A percentile compares a stretch with the other conserved stretches of the same genome.
Conservation (phyloP, 2,329 filamentous ascomycete genomes). For the Trichoderma sp. region DNA sequence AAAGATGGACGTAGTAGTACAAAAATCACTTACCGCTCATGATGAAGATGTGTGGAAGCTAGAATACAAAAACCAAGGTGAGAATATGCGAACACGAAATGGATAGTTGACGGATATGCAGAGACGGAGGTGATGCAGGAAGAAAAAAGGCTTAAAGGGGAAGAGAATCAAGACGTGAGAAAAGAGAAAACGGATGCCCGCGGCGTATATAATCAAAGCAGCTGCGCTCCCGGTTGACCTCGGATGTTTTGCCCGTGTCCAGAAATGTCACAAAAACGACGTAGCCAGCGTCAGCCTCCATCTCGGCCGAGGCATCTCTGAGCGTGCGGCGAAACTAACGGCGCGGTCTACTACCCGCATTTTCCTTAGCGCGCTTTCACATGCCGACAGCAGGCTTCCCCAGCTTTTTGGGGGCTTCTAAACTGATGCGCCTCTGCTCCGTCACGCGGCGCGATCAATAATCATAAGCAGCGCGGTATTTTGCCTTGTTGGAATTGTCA, state of each 20-base stretch:
- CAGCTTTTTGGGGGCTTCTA: conserved; percentile 7
- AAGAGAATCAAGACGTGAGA: not conserved
- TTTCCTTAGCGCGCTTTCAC: conserved; percentile 26
- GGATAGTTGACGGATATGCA: not conserved
- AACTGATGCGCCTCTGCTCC: not conserved
- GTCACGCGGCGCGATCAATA: not conserved
- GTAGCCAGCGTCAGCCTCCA: conserved; percentile 28
- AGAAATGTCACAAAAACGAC: not conserved
- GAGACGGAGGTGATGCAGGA: not conserved
- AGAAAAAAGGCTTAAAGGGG: not conserved
- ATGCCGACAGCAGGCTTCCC: conserved; percentile 24
- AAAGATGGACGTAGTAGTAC: not conserved
- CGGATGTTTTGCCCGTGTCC: conserved; percentile 17
- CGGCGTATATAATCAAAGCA: conserved; percentile 15
- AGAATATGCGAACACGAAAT: not conserved
- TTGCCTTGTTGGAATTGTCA: not conserved
- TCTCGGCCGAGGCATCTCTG: conserved; percentile 39
- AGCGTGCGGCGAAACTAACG: conserved; percentile 25
- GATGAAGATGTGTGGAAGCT: conserved; percentile 28
- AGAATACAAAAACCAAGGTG: not conserved
- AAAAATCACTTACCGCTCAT: conserved; percentile 42
- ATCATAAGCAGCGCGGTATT: not conserved
- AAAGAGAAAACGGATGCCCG: not conserved
- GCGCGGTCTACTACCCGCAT: conserved; percentile 20
- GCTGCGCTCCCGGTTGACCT: conserved; percentile 15